Conservation (phyloP, 495 filamentous ascomycete genomes). For the Talaromyces ruber region DNA sequence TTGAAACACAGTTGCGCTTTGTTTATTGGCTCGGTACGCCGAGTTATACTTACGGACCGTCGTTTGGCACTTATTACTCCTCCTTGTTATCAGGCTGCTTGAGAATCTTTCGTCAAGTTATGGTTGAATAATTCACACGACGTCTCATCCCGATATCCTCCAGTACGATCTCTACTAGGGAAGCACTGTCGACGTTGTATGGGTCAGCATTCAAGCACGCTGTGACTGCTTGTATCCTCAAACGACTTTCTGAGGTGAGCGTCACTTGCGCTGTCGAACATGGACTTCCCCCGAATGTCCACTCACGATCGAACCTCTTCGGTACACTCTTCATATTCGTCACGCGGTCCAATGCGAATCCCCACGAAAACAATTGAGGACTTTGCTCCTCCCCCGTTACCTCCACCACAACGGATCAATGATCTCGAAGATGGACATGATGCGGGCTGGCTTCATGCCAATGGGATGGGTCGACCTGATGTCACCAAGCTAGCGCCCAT, state of each 20-base stretch:
- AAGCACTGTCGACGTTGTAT: background rate
- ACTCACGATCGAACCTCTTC: slow-evolving; percentile 21
- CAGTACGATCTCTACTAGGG: background rate
- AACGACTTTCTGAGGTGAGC: background rate
- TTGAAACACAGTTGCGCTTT: background rate
- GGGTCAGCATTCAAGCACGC: background rate
- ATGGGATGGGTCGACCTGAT: slow-evolving; percentile 24
- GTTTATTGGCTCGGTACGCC: background rate
- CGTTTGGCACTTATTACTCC: background rate
- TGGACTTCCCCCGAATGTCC: slow-evolving; percentile 49
- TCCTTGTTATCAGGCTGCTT: background rate
- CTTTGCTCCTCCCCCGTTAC: slow-evolving; percentile 51
- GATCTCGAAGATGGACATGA: slow-evolving; percentile 48
- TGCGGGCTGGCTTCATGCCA: slow-evolving; percentile 52
- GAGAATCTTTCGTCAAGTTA: background rate
- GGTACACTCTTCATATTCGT: slow-evolving; percentile 21
- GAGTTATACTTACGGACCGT: background rate
- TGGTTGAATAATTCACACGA: background rate
- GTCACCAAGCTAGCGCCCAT: slow-evolving; percentile 34
- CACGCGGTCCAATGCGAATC: slow-evolving; percentile 50
- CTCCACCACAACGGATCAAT: slow-evolving; percentile 48
- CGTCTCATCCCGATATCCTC: background rate
- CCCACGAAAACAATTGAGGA: slow-evolving; percentile 34
- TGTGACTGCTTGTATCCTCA: background rate
- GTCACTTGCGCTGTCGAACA: slow-evolving; percentile 23